Percentiles rank a stretch among this genome's conserved stretches.
These are phyloP conservation scores for Leccinum pellstonianum DNA, from an alignment of 768 basidiomycete genomes.

Conservation along the genomic window DNA sequence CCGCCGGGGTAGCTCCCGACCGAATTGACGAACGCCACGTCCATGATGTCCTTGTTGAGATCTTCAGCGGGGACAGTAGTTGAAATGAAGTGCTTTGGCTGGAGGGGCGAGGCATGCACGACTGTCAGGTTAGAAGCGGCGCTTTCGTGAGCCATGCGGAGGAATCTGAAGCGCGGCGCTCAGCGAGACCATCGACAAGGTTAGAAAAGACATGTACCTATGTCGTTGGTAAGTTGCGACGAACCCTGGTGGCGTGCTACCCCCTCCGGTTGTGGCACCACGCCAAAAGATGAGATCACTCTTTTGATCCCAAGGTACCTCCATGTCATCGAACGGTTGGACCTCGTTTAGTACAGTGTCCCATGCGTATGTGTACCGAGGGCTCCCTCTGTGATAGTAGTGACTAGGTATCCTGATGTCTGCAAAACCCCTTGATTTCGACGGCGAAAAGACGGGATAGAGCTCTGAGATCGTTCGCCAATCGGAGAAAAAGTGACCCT, in stretches of 20 bases:
- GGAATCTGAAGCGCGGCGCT: constrained; percentile 42
- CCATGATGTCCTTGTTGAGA: constrained; percentile 82
- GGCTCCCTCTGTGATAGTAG: constrained; percentile 87
- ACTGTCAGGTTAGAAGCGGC: constrained; percentile 54
- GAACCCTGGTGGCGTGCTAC: constrained; percentile 83
- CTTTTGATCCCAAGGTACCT: constrained; percentile 87
- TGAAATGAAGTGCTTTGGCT: constrained; percentile 55
- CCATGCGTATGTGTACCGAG: constrained; percentile 89
- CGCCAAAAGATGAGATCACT: constrained; percentile 89
- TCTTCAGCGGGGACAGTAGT: constrained; percentile 54
- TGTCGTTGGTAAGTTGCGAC: constrained; percentile 83
- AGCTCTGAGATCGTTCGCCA: constrained; percentile 85
- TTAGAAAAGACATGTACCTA: constrained; percentile 43
- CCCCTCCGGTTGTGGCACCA: constrained; percentile 94
- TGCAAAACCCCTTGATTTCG: constrained; percentile 78
- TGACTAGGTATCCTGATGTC: constrained; percentile 96
- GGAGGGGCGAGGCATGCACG: constrained; percentile 66
- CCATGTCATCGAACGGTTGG: constrained; percentile 81
- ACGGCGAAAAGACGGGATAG: constrained; percentile 95
- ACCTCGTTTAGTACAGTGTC: constrained; percentile 71
- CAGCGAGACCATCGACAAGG: not conserved
- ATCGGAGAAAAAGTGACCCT: constrained; percentile 97
- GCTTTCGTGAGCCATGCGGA: constrained; percentile 70
- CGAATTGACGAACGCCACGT: constrained; percentile 80
- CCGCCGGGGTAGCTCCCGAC: constrained; percentile 81